phyloP scores from a whole-genome alignment of 495 filamentous ascomycete genomes.

The Aspergillus leporis region DNA sequence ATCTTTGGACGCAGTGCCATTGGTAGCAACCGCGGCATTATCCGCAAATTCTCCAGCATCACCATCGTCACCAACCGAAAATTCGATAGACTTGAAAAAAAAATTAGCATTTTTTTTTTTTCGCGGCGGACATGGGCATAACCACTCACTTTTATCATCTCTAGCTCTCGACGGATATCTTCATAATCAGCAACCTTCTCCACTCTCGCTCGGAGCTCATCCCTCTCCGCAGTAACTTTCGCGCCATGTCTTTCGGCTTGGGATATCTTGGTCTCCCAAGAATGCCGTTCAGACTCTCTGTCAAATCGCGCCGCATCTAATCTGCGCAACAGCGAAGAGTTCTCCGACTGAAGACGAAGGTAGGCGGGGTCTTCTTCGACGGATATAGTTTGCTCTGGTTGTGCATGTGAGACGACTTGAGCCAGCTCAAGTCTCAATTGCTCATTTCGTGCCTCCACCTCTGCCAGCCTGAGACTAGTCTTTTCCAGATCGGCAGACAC shows the following conservation, averaged over 20 bases:
- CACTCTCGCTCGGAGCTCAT: conserved; percentile 73
- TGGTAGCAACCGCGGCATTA: conserved; percentile 34
- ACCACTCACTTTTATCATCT: conserved; percentile 74
- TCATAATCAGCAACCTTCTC: conserved; percentile 93
- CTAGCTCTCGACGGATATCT: conserved; percentile 91
- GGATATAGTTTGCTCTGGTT: conserved; percentile 53
- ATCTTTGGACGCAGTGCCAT: conserved; percentile 59
- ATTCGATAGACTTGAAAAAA: conserved; percentile 75
- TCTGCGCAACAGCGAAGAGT: conserved; percentile 83
- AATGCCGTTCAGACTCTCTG: conserved; percentile 72
- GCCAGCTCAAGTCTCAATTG: conserved; percentile 88
- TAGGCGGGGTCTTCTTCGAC: conserved; percentile 87
- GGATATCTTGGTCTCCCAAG: conserved; percentile 67
- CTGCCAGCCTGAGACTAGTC: conserved; percentile 81
- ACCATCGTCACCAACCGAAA: conserved; percentile 86
- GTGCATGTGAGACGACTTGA: conserved; percentile 75
- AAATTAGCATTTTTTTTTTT: conserved; percentile 19
- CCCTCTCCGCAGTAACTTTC: conserved; percentile 68
- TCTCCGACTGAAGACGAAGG: conserved; percentile 85
- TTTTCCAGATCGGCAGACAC: conserved; percentile 87
- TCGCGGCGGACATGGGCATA: not conserved
- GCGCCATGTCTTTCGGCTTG: conserved; percentile 44
- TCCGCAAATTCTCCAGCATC: conserved; percentile 44
- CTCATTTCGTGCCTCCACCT: conserved; percentile 93
- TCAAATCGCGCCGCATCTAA: conserved; percentile 81